Evolutionary conservation across 1,284 basidiomycete genomes (phyloP).

Genomic region (Lignosus rhinocerotis): DNA sequence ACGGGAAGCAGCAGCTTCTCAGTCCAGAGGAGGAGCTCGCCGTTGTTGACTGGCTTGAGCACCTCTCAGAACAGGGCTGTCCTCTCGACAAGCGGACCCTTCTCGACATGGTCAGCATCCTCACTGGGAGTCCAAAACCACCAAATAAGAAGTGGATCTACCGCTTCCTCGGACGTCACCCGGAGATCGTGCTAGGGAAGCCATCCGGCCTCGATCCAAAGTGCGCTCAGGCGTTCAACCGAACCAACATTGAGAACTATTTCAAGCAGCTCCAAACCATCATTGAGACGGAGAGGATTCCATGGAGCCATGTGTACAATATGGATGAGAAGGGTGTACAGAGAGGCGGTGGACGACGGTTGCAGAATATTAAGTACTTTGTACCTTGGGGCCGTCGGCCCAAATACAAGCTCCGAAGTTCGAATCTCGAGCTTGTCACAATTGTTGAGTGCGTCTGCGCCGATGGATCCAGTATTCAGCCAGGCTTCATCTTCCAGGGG

Average conservation of each 20-base stretch:
- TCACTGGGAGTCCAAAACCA: no score
- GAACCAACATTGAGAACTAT: conserved; percentile 16
- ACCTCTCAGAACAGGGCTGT: no score
- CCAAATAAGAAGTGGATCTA: no score
- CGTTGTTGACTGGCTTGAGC: no score
- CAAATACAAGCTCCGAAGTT: conserved; percentile 19
- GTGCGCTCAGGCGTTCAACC: conserved; percentile 18
- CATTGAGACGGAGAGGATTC: conserved; percentile 2
- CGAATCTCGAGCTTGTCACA: conserved; percentile 36
- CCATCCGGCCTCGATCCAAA: conserved; percentile 24
- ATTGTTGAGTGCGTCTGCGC: conserved; percentile 37
- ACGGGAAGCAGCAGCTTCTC: no score
- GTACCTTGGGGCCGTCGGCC: conserved; percentile 1
- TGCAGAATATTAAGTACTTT: neutral
- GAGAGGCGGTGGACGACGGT: conserved; percentile 21
- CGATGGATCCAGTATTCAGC: conserved; percentile 32
- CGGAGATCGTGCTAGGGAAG: no score
- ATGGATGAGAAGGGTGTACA: conserved; percentile 34
- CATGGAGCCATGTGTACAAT: conserved; percentile 37
- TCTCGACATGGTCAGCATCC: no score
- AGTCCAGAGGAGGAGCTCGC: no score
- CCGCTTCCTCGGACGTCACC: no score
- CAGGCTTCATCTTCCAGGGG: conserved; percentile 36
- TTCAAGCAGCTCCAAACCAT: conserved; percentile 17
- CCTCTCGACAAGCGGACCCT: no score